A percentile compares a stretch with the other conserved stretches of the same genome.
Conservation (phyloP, 2,329 filamentous ascomycete species). For the Hymenoscyphus linearis region DNA sequence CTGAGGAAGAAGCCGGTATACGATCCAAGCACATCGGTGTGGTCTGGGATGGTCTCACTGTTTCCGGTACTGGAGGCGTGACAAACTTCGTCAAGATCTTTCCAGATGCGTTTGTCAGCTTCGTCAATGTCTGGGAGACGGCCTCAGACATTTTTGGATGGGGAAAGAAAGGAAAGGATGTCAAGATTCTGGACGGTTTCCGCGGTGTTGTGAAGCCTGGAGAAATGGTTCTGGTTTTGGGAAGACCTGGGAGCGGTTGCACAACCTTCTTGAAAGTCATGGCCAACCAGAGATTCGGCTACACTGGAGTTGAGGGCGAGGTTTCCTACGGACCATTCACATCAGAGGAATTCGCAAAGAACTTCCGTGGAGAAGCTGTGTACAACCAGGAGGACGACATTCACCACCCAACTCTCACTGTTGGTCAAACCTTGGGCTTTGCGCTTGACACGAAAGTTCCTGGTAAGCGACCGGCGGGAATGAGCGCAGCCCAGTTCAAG, state of each 20-base stretch:
- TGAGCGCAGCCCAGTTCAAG: constrained; percentile 71
- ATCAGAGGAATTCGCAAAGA: constrained; percentile 60
- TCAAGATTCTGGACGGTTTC: constrained; percentile 70
- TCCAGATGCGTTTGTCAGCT: constrained; percentile 64
- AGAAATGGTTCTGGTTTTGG: constrained; percentile 60
- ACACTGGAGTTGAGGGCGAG: constrained; percentile 48
- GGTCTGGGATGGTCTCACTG: constrained; percentile 71
- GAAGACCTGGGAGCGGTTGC: constrained; percentile 39
- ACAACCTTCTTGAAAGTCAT: constrained; percentile 51
- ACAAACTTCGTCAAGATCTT: constrained; percentile 70
- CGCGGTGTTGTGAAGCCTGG: constrained; percentile 68
- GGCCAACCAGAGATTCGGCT: constrained; percentile 48
- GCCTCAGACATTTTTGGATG: constrained; percentile 58
- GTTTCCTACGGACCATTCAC: constrained; percentile 73
- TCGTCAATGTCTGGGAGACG: constrained; percentile 69
- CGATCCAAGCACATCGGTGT: constrained; percentile 75
- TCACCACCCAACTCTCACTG: constrained; percentile 77
- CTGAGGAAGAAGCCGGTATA: constrained; percentile 73
- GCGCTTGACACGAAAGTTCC: constrained; percentile 82
- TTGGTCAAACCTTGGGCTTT: constrained; percentile 81
- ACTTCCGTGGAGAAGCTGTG: constrained; percentile 75
- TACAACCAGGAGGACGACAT: constrained; percentile 86
- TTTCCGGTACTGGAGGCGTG: constrained; percentile 68
- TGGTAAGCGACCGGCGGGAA: constrained; percentile 68
- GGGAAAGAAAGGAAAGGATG: constrained; percentile 63